These are phyloP conservation scores for Penicillium sp. DNA, from an alignment of 2,329 filamentous ascomycete genomes.

Conservation along the genomic window DNA sequence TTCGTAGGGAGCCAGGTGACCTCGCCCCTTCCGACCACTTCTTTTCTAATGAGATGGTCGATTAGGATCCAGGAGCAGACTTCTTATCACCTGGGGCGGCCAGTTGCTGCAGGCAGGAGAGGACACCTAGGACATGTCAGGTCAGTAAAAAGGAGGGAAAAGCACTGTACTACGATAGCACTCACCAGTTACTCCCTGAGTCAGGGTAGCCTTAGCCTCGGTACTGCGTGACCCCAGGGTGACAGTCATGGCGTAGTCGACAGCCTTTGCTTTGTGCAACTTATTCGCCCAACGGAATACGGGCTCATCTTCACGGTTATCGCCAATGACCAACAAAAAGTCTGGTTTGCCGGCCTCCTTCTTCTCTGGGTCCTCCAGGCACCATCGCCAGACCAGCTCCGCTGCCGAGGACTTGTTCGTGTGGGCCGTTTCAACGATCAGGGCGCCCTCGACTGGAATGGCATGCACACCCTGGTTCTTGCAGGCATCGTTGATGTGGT, in stretches of 20 bases:
- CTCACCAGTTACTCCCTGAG: slow-evolving; percentile 88
- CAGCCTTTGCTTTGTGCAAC: slow-evolving; percentile 59
- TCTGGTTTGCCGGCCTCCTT: slow-evolving; percentile 58
- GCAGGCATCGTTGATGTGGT: slow-evolving; percentile 93
- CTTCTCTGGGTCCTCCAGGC: slow-evolving; percentile 59
- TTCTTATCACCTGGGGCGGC: slow-evolving; percentile 30
- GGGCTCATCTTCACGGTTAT: slow-evolving; percentile 89
- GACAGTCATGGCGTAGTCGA: slow-evolving; percentile 77
- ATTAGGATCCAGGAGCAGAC: slow-evolving; percentile 22
- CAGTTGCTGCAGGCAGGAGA: slow-evolving; percentile 57
- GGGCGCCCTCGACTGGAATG: slow-evolving; percentile 74
- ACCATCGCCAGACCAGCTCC: slow-evolving; percentile 67
- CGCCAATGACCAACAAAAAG: slow-evolving; percentile 86
- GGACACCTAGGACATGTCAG: slow-evolving; percentile 44
- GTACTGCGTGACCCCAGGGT: slow-evolving; percentile 86
- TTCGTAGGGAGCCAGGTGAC: background rate
- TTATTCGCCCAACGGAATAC: slow-evolving; percentile 94
- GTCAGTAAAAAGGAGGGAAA: slow-evolving; percentile 16
- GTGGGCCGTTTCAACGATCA: slow-evolving; percentile 81
- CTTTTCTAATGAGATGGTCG: background rate
- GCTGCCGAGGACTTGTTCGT: slow-evolving; percentile 88
- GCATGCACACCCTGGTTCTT: slow-evolving; percentile 82
- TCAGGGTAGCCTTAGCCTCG: slow-evolving; percentile 79
- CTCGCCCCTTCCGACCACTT: too few relatives aligned
- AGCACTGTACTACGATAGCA: slow-evolving; percentile 18